phyloP scores from a whole-genome alignment of 345 rosid genomes.

The Odontarrhena argentea region DNA sequence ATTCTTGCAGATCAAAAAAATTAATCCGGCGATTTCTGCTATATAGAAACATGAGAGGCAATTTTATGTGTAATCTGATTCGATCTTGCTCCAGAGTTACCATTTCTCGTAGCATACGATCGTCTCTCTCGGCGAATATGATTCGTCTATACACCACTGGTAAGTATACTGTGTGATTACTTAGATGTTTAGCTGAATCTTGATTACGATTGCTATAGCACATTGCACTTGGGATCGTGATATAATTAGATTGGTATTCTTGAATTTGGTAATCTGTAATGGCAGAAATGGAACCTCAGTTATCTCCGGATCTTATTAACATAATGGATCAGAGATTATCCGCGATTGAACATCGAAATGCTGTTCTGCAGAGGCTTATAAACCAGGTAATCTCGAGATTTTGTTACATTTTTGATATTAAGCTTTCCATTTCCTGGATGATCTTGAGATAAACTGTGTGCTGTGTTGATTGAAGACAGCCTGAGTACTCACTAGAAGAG shows the following conservation, averaged over 20 bases:
- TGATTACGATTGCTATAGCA: neutral
- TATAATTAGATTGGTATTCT: neutral
- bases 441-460: constrained; percentile 21
- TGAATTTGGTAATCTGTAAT: constrained; percentile 6
- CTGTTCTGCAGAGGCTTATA: constrained; percentile 60
- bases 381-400: constrained; percentile 51
- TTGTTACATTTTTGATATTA: neutral
- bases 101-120: constrained; percentile 14
- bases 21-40: neutral
- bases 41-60: constrained; percentile 32
- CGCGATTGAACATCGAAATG: constrained; percentile 65
- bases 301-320: constrained; percentile 72
- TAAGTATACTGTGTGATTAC: neutral
- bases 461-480: constrained; percentile 74
- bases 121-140: constrained; percentile 33
- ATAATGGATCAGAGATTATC: constrained; percentile 77
- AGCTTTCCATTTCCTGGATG: neutral
- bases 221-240: neutral
- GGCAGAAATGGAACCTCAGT: constrained; percentile 55
- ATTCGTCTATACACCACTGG: constrained; percentile 55
- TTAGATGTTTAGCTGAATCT: no score
- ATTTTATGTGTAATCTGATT: constrained; percentile 35
- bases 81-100: constrained; percentile 38
- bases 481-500: constrained; percentile 77
- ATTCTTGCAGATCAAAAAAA: neutral